These are phyloP conservation scores for Huntiella omanensis DNA, from an alignment of 2,329 filamentous ascomycete species.

Conservation along the genomic window DNA sequence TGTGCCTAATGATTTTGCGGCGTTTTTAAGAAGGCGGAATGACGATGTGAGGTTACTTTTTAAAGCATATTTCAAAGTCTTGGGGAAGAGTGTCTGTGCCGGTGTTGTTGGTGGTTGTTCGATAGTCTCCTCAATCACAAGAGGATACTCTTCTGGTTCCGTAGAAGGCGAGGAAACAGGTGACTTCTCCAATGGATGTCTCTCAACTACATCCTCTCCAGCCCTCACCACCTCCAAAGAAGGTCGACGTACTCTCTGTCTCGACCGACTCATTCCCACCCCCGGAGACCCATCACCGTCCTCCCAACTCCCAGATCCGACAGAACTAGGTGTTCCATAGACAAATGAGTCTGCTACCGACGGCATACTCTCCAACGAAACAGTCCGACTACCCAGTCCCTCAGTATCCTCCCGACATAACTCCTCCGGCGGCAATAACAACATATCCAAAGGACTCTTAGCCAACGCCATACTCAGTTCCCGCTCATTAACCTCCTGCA, in stretches of 20 bases:
- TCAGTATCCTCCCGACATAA: slow-evolving; percentile 23
- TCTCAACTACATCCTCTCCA: too few species aligned
- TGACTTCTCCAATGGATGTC: too few species aligned
- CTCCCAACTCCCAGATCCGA: slow-evolving; percentile 29
- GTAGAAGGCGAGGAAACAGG: slow-evolving; percentile 36
- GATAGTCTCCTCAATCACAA: slow-evolving; percentile 27
- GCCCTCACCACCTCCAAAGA: slow-evolving; percentile 23
- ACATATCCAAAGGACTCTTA: slow-evolving; percentile 36
- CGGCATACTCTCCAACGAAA: slow-evolving; percentile 42
- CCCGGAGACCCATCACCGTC: slow-evolving; percentile 10
- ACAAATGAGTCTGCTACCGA: slow-evolving; percentile 37
- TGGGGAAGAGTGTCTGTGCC: slow-evolving; percentile 1
- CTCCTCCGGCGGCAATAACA: slow-evolving; percentile 42
- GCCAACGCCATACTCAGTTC: slow-evolving; percentile 35
- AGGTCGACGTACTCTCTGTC: slow-evolving; percentile 22
- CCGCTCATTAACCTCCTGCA: slow-evolving; percentile 7
- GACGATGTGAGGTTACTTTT: slow-evolving; percentile 53
- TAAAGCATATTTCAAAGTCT: slow-evolving; percentile 26
- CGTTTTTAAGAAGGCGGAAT: slow-evolving; percentile 42
- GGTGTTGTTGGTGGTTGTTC: slow-evolving; percentile 18
- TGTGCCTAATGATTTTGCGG: slow-evolving; percentile 42
- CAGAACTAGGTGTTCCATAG: slow-evolving; percentile 29
- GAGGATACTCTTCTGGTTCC: slow-evolving; percentile 31
- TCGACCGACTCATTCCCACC: background rate
- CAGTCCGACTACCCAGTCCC: slow-evolving; percentile 31